Conservation (phyloP, 305 asterid genomes). For the Solanum hybrid region DNA sequence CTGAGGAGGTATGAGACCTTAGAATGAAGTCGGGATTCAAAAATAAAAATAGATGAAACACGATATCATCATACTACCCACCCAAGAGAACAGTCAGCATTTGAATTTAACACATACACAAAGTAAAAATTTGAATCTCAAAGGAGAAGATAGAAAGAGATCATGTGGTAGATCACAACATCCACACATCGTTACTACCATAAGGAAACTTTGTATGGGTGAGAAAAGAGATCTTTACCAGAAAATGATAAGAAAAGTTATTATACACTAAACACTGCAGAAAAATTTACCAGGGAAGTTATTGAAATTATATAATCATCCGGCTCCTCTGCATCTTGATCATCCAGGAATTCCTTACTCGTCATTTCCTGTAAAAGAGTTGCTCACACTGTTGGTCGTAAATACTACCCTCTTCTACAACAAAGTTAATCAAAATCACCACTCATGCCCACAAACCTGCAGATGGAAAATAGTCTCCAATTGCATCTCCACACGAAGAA, state of each 20-base stretch:
- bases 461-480: slow-evolving; percentile 89
- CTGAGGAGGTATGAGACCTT: not conserved
- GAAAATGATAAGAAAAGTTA: not conserved
- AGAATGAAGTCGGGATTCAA: not conserved
- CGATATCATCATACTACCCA: not conserved
- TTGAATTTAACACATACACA: not conserved
- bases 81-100: not conserved
- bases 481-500: slow-evolving; percentile 94
- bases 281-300: slow-evolving; percentile 69
- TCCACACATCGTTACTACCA: not conserved
- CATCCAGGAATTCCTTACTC: slow-evolving; percentile 82
- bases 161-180: not conserved
- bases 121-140: not conserved
- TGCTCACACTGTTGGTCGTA: slow-evolving; percentile 16
- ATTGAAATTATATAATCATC: slow-evolving; percentile 90
- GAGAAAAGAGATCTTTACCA: not conserved
- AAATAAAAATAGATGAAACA: not conserved
- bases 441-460: slow-evolving; percentile 51
- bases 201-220: not conserved
- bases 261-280: not conserved
- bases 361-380: slow-evolving; percentile 65
- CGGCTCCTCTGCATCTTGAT: slow-evolving; percentile 99
- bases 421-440: not conserved
- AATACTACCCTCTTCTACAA: slow-evolving; percentile 11
- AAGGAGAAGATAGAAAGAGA: not conserved